Conservation (phyloP, 148 eudicot species). For the Rhododendron henanense region DNA sequence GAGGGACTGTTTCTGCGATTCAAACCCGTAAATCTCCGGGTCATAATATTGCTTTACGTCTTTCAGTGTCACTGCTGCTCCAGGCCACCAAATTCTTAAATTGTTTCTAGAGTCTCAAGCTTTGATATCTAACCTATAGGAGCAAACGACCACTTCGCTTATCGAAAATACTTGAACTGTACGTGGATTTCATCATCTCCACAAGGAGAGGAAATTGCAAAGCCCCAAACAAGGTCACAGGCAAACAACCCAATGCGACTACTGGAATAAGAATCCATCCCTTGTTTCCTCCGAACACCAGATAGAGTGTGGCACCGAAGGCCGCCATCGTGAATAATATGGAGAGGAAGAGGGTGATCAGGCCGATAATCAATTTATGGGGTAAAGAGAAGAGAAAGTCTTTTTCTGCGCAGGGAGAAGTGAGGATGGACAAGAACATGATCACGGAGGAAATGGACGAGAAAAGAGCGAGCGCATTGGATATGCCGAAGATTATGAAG, state of each 20-base stretch:
- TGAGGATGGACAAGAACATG: not conserved
- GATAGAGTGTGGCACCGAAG: not conserved
- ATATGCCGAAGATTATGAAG: not conserved
- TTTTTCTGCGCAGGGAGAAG: not conserved
- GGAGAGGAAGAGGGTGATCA: not conserved
- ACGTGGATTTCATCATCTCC: not conserved
- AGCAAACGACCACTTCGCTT: not conserved
- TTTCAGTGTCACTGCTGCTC: not conserved
- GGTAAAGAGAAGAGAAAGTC: not conserved
- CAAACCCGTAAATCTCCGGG: too few relatives aligned
- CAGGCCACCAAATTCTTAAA: not conserved
- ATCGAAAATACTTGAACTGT: not conserved
- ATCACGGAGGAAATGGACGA: not conserved
- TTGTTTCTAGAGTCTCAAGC: not conserved
- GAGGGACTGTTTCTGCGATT: too few relatives aligned
- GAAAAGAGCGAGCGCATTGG: not conserved
- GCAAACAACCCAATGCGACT: not conserved
- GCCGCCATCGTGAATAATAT: not conserved
- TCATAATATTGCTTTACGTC: too few relatives aligned
- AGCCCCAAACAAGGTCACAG: not conserved
- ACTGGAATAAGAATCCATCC: not conserved
- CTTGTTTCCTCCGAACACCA: not conserved
- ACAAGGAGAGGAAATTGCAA: not conserved
- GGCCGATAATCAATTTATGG: not conserved
- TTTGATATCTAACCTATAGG: not conserved